Evolutionary conservation across 257 asterid genomes (phyloP), one percentile per base, ranked within the genome.

Genomic region (Ligustrum vulgare): DNA sequence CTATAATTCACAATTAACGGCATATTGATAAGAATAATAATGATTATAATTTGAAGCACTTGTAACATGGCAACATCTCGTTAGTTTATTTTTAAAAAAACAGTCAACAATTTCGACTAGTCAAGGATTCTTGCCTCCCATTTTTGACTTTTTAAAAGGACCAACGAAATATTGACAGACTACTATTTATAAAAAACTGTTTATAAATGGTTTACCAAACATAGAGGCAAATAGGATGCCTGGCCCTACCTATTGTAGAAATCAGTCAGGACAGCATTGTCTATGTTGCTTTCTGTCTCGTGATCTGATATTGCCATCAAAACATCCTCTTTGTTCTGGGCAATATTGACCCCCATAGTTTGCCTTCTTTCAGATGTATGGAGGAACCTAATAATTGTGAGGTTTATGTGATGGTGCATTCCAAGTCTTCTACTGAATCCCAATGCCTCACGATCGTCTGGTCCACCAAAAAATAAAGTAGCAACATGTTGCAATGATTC

Each of bases 391-490:
- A 95, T 95, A 33, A 95, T 73, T 0, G 99, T 95, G 37, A 95
- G 94, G 87, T 91, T 95, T 60, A 91, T 73, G 76, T 85, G 96
- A 76, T 95, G 97, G 67, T 93, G 92, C 89, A 86, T 84, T 43
- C 99, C 98, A 1, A 95, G 87, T n/a, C 97, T 90, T 77, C 82
- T 91, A 36, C 99, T 86, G n/a, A 95, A 83, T 28, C 97, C 99
- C 79, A 95, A 72, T 0, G 99, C 99, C 79, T 95, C 99, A 6
- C 98, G 96, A 51, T 95, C 99, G 58, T 95, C 99, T 0, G 97
- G 96, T 36, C 99, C 98, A 3, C 99, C 99, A 62, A 95, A 93
- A 74, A 93, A 95, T 81, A 95, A 76, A 75, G 92, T 81, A 2
- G 97, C 98, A 5, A 93, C 82, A 70, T 95, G 98, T 65, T 90